Evolutionary conservation across 2,329 filamentous ascomycete genomes (phyloP).

Genomic region (Scortechinia acanthostroma): DNA sequence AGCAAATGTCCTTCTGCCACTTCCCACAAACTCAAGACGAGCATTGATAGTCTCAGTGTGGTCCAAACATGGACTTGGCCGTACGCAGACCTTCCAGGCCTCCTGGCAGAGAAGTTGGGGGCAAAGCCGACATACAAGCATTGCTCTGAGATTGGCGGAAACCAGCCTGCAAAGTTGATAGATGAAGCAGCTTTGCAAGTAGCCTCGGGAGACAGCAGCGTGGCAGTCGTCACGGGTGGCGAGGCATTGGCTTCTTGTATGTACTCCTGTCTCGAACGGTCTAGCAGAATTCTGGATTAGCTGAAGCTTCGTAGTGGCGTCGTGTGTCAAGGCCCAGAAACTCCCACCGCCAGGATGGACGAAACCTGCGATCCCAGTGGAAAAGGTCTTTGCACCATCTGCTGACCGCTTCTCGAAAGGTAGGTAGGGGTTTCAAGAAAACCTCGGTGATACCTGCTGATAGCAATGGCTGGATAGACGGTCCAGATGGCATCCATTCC

Average conservation of each 20-base stretch:
- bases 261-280: conserved; percentile 28
- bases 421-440: conserved; percentile 14
- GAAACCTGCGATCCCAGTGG: conserved; percentile 31
- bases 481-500: conserved; percentile 45
- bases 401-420: conserved; percentile 30
- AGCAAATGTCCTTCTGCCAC: conserved; percentile 20
- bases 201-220: conserved; percentile 37
- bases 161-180: conserved; percentile 53
- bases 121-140: conserved; percentile 35
- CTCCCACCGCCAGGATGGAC: conserved; percentile 57
- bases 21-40: conserved; percentile 23
- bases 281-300: conserved; percentile 38
- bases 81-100: conserved; percentile 47
- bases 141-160: conserved; percentile 45
- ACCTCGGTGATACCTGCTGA: not conserved
- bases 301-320: no score
- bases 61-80: conserved; percentile 63
- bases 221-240: conserved; percentile 54
- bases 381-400: conserved; percentile 37
- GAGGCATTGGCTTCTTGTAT: conserved; percentile 55
- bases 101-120: conserved; percentile 39
- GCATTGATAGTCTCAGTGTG: conserved; percentile 49
- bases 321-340: no score
- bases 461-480: conserved; percentile 25
- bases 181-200: conserved; percentile 56